Base-by-base conservation (phyloP, 495 filamentous ascomycete species). In the Daldinia concentrica region DNA sequence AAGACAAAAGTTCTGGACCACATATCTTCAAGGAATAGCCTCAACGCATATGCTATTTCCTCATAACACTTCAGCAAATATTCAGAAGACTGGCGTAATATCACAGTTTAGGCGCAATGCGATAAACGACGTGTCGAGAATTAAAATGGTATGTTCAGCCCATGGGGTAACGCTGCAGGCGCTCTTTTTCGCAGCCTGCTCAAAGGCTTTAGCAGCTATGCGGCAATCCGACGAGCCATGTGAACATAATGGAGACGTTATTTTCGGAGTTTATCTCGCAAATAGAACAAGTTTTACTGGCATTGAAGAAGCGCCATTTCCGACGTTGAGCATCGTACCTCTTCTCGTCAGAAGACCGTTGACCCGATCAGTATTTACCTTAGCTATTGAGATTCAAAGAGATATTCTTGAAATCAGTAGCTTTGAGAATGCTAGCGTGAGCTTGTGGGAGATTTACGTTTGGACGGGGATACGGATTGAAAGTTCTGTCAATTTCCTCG, bases 401-500 rank as follows among this genome's bases (percentile, higher is more conserved):
- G 82, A 85, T 60, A 58, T 86, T 2, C 60, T 81, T 11, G 62
- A 68, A 6, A 82, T 86, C 30, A 76, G 79, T 0, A 69, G 63
- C 5, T 70, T 74, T 0, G 70, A 66, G 3, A 80, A 81, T 62
- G 62, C 76, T 3, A 75, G 74, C 6, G 83, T 78, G 9, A 78
- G 81, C 14, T 66, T 86, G 2, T 86, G 84, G 84, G 84, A 86
- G 67, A 78, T 86, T 12, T 69, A 79, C 43, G 68, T 78, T 9
- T 85, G 84, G 82, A 86, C 83, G 7, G 83, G 83, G 0, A 50
- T 85, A 19, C 69, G 66, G 57, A 74, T 86, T 5, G 77, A 84
- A 61, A 80, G 79, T 6, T 87, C 84, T 76, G 86, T 89, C 50
- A 90, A 90, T 68, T 88, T 89, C 56, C 72, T 90, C 27, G 79